A percentile compares a stretch with the other conserved stretches of the same genome.
Evolutionary conservation across 495 filamentous ascomycete genomes (phyloP).

Genomic region (Penicillium maclennaniae): DNA sequence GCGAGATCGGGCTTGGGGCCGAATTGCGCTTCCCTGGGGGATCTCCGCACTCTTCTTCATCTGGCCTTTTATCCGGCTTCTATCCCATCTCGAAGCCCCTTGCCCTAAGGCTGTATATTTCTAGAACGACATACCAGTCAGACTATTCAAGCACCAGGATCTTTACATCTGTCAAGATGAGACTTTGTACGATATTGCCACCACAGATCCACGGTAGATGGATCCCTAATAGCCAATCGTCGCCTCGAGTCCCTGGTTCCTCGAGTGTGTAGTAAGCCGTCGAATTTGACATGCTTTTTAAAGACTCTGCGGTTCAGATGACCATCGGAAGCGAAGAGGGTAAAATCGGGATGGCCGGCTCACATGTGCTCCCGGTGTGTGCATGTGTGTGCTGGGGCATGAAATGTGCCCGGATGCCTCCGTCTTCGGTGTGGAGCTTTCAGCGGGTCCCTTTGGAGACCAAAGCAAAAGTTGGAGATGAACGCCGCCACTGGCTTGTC

Average conservation of each 20-base stretch:
- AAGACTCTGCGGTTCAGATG: background rate
- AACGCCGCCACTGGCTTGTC: background rate
- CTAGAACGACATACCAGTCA: background rate
- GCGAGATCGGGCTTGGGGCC: constrained; percentile 18
- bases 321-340: constrained; percentile 4
- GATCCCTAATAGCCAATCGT: background rate
- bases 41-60: constrained; percentile 12
- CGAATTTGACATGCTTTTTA: background rate
- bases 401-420: constrained; percentile 11
- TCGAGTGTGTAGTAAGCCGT: constrained; percentile 1
- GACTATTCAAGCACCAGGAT: background rate
- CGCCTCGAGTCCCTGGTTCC: background rate
- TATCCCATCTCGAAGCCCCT: background rate
- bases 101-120: background rate
- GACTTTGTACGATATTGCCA: constrained; percentile 2
- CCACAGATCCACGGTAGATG: constrained; percentile 10
- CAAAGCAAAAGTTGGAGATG: constrained; percentile 12
- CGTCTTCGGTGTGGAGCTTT: constrained; percentile 22
- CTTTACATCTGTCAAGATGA: background rate
- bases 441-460: constrained; percentile 10
- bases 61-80: background rate
- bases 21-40: constrained; percentile 4
- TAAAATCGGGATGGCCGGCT: constrained; percentile 18
- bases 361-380: constrained; percentile 9
- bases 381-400: background rate